A percentile compares a stretch with the other conserved stretches of the same genome.
Evolutionary conservation across 257 asterid species (phyloP).

Genomic region (Scutellaria galericulata): DNA sequence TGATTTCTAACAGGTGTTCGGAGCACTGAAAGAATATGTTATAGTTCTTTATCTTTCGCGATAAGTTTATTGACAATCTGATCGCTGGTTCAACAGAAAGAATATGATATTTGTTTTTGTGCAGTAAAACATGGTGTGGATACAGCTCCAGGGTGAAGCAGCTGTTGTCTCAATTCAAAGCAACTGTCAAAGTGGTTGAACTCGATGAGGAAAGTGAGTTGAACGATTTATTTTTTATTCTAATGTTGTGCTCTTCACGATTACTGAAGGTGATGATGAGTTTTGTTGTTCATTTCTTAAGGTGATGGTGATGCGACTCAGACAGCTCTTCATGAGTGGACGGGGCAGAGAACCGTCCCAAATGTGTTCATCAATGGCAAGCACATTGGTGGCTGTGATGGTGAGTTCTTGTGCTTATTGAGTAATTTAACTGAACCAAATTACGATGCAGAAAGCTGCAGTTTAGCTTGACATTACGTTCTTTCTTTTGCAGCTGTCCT

Average conservation of each 20-base stretch:
- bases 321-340: constrained; percentile 76
- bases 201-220: constrained; percentile 79
- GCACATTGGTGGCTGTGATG: constrained; percentile 87
- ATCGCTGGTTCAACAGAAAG: background rate
- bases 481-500: constrained; percentile 50
- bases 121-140: constrained; percentile 81
- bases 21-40: too few relatives aligned
- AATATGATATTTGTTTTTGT: background rate
- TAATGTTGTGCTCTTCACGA: background rate
- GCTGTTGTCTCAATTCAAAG: constrained; percentile 64
- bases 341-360: constrained; percentile 84
- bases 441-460: too few relatives aligned
- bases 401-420: constrained; percentile 42
- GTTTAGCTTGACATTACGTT: background rate
- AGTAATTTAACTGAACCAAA: background rate
- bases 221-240: background rate
- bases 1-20: too few relatives aligned
- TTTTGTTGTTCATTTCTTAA: constrained; percentile 28
- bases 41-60: too few relatives aligned
- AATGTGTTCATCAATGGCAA: constrained; percentile 79
- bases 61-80: background rate
- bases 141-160: constrained; percentile 69
- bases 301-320: constrained; percentile 77
- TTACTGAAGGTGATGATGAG: constrained; percentile 2
- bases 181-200: constrained; percentile 64